These are phyloP conservation scores for Mangifera indica DNA, from an alignment of 345 rosid genomes.

Conservation along the genomic window DNA sequence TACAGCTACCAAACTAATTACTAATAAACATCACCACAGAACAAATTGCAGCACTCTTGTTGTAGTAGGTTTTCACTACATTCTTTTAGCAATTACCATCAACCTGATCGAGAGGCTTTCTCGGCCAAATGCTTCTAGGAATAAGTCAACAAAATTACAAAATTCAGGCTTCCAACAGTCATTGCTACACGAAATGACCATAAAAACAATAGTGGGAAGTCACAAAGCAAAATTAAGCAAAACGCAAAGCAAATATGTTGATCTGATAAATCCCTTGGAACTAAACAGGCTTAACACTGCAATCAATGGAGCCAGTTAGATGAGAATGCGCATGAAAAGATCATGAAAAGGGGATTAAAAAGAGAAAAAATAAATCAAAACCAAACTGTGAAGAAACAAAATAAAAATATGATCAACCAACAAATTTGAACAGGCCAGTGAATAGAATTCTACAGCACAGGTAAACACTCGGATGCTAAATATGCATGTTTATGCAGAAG, in stretches of 20 bases:
- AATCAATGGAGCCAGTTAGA: neutral
- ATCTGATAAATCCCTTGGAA: slow-evolving; percentile 1
- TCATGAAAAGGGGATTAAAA: neutral
- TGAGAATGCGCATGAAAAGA: neutral
- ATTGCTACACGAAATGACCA: neutral
- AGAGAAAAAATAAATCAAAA: neutral
- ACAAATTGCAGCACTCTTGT: too few species aligned
- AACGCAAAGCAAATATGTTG: neutral
- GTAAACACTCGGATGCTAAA: neutral
- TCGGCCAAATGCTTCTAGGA: too few species aligned
- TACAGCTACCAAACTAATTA: too few species aligned
- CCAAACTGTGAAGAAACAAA: too few species aligned
- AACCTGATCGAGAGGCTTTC: too few species aligned
- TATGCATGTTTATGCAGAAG: neutral
- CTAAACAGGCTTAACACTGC: neutral
- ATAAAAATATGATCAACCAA: neutral
- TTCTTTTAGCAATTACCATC: too few species aligned
- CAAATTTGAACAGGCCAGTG: neutral
- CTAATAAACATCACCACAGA: too few species aligned
- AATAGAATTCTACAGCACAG: neutral
- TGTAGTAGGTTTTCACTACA: too few species aligned
- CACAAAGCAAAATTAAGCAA: neutral
- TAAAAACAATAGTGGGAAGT: neutral
- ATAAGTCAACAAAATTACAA: neutral
- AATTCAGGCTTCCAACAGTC: neutral